Conservation (phyloP, 345 rosid species). For the Eucalyptus erythrocorys region DNA sequence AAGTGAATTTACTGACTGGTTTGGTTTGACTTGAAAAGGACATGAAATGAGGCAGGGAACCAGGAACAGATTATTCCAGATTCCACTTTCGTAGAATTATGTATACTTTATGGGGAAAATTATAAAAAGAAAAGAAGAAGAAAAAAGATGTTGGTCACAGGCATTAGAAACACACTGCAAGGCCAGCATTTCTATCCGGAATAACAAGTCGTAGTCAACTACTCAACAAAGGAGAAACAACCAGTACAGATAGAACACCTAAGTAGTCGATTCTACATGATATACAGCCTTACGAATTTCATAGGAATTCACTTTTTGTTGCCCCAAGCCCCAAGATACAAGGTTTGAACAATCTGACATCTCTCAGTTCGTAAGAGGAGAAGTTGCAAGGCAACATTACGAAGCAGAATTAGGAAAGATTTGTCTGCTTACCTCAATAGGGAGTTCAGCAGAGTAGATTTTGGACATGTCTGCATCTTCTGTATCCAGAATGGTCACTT, state of each 20-base stretch:
- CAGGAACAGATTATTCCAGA: background rate
- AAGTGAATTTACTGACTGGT: background rate
- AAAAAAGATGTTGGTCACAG: background rate
- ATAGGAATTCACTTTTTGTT: background rate
- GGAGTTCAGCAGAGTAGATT: conserved; percentile 47
- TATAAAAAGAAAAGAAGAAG: background rate
- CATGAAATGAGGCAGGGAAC: background rate
- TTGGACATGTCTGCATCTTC: conserved; percentile 41
- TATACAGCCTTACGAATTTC: background rate
- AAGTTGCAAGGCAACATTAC: background rate
- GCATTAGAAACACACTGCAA: background rate
- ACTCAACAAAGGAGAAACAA: background rate
- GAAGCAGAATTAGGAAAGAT: background rate
- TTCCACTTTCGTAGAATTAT: background rate
- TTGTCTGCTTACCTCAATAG: conserved; percentile 31
- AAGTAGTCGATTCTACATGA: background rate
- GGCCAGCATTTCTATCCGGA: background rate
- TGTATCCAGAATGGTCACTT: conserved; percentile 5
- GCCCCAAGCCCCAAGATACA: background rate
- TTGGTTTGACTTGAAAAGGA: background rate
- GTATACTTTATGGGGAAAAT: background rate
- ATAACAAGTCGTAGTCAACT: background rate
- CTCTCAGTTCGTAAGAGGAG: background rate
- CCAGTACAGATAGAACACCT: background rate
- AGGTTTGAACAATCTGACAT: background rate